These are phyloP conservation scores for Athelia psychrophila DNA, from an alignment of 1,284 basidiomycete genomes.

Conservation along the genomic window DNA sequence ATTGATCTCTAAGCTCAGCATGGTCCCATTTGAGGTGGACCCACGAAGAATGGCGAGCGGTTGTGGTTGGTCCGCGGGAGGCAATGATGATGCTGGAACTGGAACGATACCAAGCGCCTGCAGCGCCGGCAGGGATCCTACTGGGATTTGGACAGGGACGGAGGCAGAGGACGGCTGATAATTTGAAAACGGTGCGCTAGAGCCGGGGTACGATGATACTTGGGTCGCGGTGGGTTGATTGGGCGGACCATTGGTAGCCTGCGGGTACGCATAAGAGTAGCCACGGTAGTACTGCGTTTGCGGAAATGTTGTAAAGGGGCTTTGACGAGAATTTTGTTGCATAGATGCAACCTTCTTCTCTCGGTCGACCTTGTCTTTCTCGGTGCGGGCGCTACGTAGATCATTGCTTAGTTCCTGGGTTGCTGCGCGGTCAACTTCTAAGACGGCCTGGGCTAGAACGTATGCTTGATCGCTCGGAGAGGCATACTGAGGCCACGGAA, in stretches of 20 bases:
- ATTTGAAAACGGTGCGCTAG: slow-evolving; percentile 24
- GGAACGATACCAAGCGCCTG: slow-evolving; percentile 71
- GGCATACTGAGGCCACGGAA: slow-evolving; percentile 53
- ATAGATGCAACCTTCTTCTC: slow-evolving; percentile 48
- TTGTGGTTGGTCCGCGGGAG: slow-evolving; percentile 52
- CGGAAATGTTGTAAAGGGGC: slow-evolving; percentile 12
- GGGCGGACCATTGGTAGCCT: slow-evolving; percentile 38
- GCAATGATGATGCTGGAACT: slow-evolving; percentile 56
- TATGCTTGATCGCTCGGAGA: slow-evolving; percentile 62
- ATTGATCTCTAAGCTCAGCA: slow-evolving; percentile 74
- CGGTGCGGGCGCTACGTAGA: slow-evolving; percentile 55
- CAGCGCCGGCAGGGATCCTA: slow-evolving; percentile 64
- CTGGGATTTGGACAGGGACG: slow-evolving; percentile 73
- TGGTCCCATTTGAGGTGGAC: slow-evolving; percentile 63
- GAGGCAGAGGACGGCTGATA: slow-evolving; percentile 41
- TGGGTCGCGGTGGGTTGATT: slow-evolving; percentile 22
- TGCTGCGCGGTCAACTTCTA: slow-evolving; percentile 65
- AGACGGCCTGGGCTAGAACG: slow-evolving; percentile 53
- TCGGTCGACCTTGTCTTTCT: slow-evolving; percentile 64
- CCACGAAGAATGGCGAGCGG: slow-evolving; percentile 69
- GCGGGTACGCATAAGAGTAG: slow-evolving; percentile 53
- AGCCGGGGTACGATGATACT: slow-evolving; percentile 22
- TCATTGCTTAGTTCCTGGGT: slow-evolving; percentile 53
- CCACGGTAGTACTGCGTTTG: slow-evolving; percentile 51
- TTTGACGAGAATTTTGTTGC: slow-evolving; percentile 23